Evolutionary conservation across 768 basidiomycete species (phyloP).

Genomic region (Cubamyces lactineus): DNA sequence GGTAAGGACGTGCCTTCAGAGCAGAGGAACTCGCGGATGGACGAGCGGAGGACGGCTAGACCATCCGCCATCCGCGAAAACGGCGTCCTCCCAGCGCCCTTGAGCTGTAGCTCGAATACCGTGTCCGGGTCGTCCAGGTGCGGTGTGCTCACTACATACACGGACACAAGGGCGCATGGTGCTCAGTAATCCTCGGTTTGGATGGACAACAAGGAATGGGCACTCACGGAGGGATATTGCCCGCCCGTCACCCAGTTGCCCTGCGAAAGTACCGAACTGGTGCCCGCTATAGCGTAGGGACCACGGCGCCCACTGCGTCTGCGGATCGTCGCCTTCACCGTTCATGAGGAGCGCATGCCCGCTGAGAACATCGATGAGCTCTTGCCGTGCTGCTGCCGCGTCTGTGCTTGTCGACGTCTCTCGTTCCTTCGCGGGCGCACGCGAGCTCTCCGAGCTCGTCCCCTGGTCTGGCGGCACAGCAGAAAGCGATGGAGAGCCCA

Average conservation of each 20-base stretch:
- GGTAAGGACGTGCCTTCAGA: slow-evolving; percentile 71
- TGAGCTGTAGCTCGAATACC: slow-evolving; percentile 87
- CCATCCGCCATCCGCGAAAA: slow-evolving; percentile 94
- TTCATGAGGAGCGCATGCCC: slow-evolving; percentile 76
- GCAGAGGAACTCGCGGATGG: slow-evolving; percentile 91
- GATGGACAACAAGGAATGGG: neutral
- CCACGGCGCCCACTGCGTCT: slow-evolving; percentile 60
- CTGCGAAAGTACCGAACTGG: slow-evolving; percentile 89
- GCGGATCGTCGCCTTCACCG: slow-evolving; percentile 35
- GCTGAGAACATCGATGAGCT: slow-evolving; percentile 80
- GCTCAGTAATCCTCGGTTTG: neutral
- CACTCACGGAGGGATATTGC: slow-evolving; percentile 78
- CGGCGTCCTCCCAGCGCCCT: slow-evolving; percentile 92
- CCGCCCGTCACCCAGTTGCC: slow-evolving; percentile 94
- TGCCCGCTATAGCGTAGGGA: slow-evolving; percentile 90
- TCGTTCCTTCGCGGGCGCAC: slow-evolving; percentile 14
- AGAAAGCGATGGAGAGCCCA: slow-evolving; percentile 63
- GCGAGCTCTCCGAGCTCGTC: slow-evolving; percentile 30
- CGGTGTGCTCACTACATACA: slow-evolving; percentile 68
- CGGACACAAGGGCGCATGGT: neutral
- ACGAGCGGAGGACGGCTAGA: slow-evolving; percentile 91
- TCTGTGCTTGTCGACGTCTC: slow-evolving; percentile 29
- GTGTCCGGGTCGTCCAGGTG: slow-evolving; percentile 59
- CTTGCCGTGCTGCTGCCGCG: slow-evolving; percentile 56
- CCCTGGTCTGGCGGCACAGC: slow-evolving; percentile 33